Evolutionary conservation across 495 filamentous ascomycete genomes (phyloP).

Genomic region (Stereocaulon alpinum): DNA sequence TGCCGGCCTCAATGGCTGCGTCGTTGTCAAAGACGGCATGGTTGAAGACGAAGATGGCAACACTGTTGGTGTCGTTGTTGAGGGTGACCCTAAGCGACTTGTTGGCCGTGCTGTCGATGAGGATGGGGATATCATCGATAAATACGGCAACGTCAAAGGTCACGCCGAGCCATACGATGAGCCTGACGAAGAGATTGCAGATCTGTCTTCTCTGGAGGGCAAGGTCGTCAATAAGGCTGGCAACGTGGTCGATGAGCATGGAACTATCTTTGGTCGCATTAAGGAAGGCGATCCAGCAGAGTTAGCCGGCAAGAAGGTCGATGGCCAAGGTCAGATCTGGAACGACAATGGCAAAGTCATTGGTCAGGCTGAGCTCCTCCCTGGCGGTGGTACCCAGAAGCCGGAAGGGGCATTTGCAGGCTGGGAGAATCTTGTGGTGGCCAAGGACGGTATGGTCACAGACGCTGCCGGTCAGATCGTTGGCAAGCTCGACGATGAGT

Average conservation of each 20-base stretch:
- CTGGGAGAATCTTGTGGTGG: slow-evolving; percentile 59
- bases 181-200: slow-evolving; percentile 45
- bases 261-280: slow-evolving; percentile 66
- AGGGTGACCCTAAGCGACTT: slow-evolving; percentile 65
- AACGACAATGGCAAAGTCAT: slow-evolving; percentile 71
- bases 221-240: slow-evolving; percentile 80
- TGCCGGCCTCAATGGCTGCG: slow-evolving; percentile 58
- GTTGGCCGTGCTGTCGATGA: slow-evolving; percentile 68
- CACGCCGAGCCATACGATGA: slow-evolving; percentile 61
- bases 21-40: slow-evolving; percentile 58
- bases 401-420: slow-evolving; percentile 74
- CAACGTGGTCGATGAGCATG: slow-evolving; percentile 66
- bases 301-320: slow-evolving; percentile 70
- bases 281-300: slow-evolving; percentile 59
- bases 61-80: slow-evolving; percentile 60
- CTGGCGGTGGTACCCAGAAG: slow-evolving; percentile 55
- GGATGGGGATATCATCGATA: slow-evolving; percentile 77
- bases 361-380: slow-evolving; percentile 67
- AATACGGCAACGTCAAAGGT: slow-evolving; percentile 68
- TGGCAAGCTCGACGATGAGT: slow-evolving; percentile 59
- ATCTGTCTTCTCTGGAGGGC: slow-evolving; percentile 63
- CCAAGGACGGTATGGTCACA: slow-evolving; percentile 64
- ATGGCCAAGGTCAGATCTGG: slow-evolving; percentile 72
- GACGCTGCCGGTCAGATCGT: slow-evolving; percentile 55
- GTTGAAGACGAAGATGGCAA: slow-evolving; percentile 59